A percentile compares a stretch with the other conserved stretches of the same genome.
These are phyloP conservation scores for Colletotrichum sp. DNA, from an alignment of 2,329 filamentous ascomycete genomes.

Conservation along the genomic window DNA sequence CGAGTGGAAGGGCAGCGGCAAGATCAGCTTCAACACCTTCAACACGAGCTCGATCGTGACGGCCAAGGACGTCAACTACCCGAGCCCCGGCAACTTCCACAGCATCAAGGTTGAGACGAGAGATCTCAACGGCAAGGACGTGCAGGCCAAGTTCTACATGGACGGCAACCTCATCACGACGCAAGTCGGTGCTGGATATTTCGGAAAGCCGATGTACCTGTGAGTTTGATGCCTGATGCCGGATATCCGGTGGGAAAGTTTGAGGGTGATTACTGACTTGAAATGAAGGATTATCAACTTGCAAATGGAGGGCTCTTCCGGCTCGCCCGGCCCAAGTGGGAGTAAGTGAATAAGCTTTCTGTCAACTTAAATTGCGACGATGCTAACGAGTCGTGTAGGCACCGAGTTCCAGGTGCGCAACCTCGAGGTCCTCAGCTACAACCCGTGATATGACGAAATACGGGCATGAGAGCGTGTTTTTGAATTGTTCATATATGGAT, in stretches of 20 bases:
- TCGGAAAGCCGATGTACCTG: slow-evolving; percentile 51
- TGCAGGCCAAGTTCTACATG: slow-evolving; percentile 59
- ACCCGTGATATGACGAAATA: not conserved
- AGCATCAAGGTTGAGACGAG: slow-evolving; percentile 54
- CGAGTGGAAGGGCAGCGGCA: slow-evolving; percentile 64
- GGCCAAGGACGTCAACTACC: slow-evolving; percentile 53
- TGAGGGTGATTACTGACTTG: not conserved
- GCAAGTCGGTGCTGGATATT: slow-evolving; percentile 54
- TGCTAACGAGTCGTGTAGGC: not conserved
- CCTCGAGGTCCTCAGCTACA: not conserved
- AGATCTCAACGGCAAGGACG: slow-evolving; percentile 55
- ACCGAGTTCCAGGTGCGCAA: slow-evolving; percentile 9
- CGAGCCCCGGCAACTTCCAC: slow-evolving; percentile 51
- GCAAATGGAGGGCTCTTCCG: slow-evolving; percentile 52
- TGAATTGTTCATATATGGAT: not conserved
- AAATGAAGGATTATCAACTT: slow-evolving; percentile 44
- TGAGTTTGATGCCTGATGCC: slow-evolving; percentile 27
- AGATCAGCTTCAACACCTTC: slow-evolving; percentile 62
- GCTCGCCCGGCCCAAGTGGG: slow-evolving; percentile 40
- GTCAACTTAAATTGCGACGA: not conserved
- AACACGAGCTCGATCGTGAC: slow-evolving; percentile 51
- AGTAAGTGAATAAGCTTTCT: slow-evolving; percentile 8
- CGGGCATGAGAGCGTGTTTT: not conserved
- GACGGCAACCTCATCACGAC: slow-evolving; percentile 53
- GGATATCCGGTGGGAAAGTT: not conserved